Evolutionary conservation across 768 basidiomycete genomes (phyloP).

Genomic region (Termitomyces sp.): DNA sequence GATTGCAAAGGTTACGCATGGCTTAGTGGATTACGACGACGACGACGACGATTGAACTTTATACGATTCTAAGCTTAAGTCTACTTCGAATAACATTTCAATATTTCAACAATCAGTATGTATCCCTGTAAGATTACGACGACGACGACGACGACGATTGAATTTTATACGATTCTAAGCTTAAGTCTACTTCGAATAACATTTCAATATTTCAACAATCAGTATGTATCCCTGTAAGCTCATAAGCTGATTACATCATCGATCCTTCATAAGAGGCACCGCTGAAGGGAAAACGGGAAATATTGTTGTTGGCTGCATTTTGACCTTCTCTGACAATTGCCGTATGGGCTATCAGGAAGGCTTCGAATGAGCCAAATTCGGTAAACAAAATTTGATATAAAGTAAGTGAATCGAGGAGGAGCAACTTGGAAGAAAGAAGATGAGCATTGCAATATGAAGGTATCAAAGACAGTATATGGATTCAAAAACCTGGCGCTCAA

Average conservation of each 20-base stretch:
- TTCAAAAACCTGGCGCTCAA: slow-evolving; percentile 22
- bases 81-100: neutral
- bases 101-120: too few species aligned
- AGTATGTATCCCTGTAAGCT: slow-evolving; percentile 4
- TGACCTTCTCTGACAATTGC: slow-evolving; percentile 54
- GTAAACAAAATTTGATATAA: neutral
- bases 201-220: too few species aligned
- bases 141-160: slow-evolving; percentile 49
- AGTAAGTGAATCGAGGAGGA: neutral
- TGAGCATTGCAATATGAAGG: neutral
- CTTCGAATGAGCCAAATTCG: slow-evolving; percentile 53
- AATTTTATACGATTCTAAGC: neutral
- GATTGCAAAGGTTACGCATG: slow-evolving; percentile 32
- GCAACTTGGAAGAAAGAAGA: too few species aligned
- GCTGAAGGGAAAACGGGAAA: slow-evolving; percentile 3
- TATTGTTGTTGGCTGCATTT: slow-evolving; percentile 55
- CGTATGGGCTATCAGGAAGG: slow-evolving; percentile 36
- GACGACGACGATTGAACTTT: slow-evolving; percentile 34
- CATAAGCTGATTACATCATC: neutral
- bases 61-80: neutral
- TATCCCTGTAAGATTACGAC: slow-evolving; percentile 23
- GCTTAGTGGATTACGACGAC: slow-evolving; percentile 56
- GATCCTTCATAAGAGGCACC: neutral
- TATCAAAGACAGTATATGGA: neutral
- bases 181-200: neutral